Percentiles rank a stretch among this genome's conserved stretches.
Evolutionary conservation across 805 yeast genomes (phyloP).

Genomic region (Lachancea lanzarotensis): DNA sequence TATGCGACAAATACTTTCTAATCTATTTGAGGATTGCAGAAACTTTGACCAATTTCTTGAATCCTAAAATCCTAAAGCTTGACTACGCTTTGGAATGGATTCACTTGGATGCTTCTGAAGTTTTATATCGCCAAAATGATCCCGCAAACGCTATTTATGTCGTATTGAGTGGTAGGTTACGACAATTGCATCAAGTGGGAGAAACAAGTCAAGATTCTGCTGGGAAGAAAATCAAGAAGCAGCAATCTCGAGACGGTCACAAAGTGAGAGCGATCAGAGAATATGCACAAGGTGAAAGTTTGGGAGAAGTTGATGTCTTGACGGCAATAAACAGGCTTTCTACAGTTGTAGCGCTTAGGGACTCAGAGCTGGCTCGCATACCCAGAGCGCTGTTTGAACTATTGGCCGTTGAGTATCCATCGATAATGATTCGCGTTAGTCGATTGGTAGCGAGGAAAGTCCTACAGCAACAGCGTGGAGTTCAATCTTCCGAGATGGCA

Average conservation of each 20-base stretch:
- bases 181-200: slow-evolving; percentile 42
- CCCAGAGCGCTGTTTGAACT: slow-evolving; percentile 86
- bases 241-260: slow-evolving; percentile 9
- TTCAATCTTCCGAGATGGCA: slow-evolving; percentile 11
- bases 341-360: slow-evolving; percentile 80
- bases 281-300: slow-evolving; percentile 87
- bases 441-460: slow-evolving; percentile 70
- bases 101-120: slow-evolving; percentile 79
- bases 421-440: slow-evolving; percentile 84
- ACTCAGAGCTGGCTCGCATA: slow-evolving; percentile 87
- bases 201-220: slow-evolving; percentile 12
- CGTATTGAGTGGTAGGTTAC: slow-evolving; percentile 79
- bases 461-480: slow-evolving; percentile 11
- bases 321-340: slow-evolving; percentile 66
- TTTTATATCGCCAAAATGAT: slow-evolving; percentile 74
- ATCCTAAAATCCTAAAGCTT: slow-evolving; percentile 60
- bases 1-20: slow-evolving; percentile 70
- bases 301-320: slow-evolving; percentile 92
- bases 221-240: slow-evolving; percentile 8
- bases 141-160: slow-evolving; percentile 86
- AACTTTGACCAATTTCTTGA: slow-evolving; percentile 58
- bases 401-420: slow-evolving; percentile 76
- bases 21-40: slow-evolving; percentile 74
- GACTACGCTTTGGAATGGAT: slow-evolving; percentile 96
- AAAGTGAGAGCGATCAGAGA: slow-evolving; percentile 49